These are phyloP conservation scores for Leishmania gerbilli DNA, from an alignment of 208 protist genomes.

Conservation along the genomic window DNA sequence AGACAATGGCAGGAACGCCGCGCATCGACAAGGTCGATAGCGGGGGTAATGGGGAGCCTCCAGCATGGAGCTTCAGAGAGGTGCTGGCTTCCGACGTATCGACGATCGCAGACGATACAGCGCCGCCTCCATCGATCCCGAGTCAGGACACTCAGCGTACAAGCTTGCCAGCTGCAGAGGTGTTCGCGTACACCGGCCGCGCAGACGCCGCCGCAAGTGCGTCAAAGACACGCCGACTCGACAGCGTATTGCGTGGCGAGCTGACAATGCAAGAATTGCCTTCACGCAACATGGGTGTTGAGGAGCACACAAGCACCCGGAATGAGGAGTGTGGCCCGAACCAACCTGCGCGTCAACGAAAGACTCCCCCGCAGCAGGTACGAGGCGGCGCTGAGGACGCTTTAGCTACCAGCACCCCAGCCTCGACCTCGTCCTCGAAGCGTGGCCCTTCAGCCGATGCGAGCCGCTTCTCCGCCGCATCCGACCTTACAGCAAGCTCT, in stretches of 20 bases:
- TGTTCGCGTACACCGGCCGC: not conserved
- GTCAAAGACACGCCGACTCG: not conserved
- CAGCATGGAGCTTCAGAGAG: not conserved
- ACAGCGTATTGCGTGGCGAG: slow-evolving; percentile 6
- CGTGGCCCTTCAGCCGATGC: not conserved
- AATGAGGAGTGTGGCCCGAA: not conserved
- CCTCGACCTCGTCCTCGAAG: not conserved
- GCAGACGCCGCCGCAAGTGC: not conserved
- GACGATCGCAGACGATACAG: not conserved
- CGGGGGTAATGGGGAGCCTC: not conserved
- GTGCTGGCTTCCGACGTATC: not conserved
- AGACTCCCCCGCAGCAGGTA: not conserved
- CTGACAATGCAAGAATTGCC: not conserved
- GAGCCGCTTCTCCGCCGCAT: not conserved
- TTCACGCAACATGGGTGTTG: not conserved
- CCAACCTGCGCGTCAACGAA: not conserved
- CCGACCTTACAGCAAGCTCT: not conserved
- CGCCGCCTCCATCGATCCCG: not conserved
- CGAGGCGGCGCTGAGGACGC: not conserved
- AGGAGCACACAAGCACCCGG: not conserved
- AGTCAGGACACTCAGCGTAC: not conserved
- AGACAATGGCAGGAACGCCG: not conserved
- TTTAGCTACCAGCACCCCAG: not conserved
- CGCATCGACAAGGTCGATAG: not conserved
- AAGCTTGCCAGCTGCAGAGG: not conserved